A percentile compares a stretch with the other conserved stretches of the same genome.
Conservation (phyloP, 164 flowering plant species). For the Liquidambar formosana region DNA sequence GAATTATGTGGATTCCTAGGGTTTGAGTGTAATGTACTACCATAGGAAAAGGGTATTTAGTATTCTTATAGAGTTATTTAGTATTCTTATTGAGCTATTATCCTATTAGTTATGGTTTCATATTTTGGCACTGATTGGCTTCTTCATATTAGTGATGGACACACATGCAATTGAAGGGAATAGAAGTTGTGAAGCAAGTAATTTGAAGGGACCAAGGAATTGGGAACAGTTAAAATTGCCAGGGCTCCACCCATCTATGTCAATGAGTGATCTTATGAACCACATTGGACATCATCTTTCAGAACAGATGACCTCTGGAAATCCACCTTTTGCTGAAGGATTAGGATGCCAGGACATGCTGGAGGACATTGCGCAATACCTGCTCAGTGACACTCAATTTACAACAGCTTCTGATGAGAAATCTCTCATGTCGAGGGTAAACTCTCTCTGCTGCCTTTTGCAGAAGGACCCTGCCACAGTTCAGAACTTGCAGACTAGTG, state of each 20-base stretch:
- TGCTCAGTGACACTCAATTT: constrained; percentile 62
- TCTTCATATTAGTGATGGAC: constrained; percentile 21
- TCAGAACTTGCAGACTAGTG: constrained; percentile 28
- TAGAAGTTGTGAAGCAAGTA: constrained; percentile 28
- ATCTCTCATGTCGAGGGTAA: constrained; percentile 77
- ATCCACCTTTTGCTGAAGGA: constrained; percentile 41
- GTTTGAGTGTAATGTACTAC: no score
- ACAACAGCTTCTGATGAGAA: constrained; percentile 65
- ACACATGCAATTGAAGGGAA: constrained; percentile 39
- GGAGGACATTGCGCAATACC: constrained; percentile 62
- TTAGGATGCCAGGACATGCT: constrained; percentile 45
- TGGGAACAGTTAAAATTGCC: constrained; percentile 61
- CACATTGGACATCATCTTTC: constrained; percentile 68
- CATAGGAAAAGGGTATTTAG: no score
- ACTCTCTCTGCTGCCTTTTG: constrained; percentile 80
- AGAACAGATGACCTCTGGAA: constrained; percentile 56
- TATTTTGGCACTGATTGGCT: not conserved
- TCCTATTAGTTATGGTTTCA: no score
- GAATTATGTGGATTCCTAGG: no score
- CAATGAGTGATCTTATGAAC: constrained; percentile 72
- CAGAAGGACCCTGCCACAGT: constrained; percentile 52
- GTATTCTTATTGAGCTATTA: no score
- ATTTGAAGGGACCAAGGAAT: constrained; percentile 25
- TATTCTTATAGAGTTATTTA: no score
- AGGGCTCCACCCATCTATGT: constrained; percentile 70